Evolutionary conservation across 192 early-diverging fungal genomes (phyloP), one percentile per base, ranked within the genome.

Genomic region (Radiomyces spectabilis): DNA sequence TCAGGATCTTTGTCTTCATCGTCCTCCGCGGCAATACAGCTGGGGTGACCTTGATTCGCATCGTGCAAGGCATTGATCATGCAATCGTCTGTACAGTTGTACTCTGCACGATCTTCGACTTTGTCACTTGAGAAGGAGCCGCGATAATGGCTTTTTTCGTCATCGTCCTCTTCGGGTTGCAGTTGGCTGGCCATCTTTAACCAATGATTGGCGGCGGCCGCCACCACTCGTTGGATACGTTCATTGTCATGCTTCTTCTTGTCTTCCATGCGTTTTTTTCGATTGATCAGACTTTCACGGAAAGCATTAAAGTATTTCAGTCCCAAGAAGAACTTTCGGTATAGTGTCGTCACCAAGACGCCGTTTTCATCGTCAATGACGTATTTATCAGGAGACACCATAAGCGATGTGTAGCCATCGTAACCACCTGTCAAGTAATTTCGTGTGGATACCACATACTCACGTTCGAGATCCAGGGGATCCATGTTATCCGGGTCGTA

Each of bases 351-450:
- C 18, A 84, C 65, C 6, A 75, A 58, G 19, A 86, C 63, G 3
- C 84, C 82, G 53, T 71, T 76, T 42, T 85, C 84, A 30, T 84
- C 74, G 47, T 84, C 84, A 2, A 86, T 63, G 2, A 86, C 9
- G 24, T 63, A 47, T 42, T 80, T 56, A 29, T 75, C 67, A 6
- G 61, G 59, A 4, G 61, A 54, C 15, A 54, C 37, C 12, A 53
- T 67, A 19, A 86, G 53, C 8, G 66, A 55, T 1, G 50, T 61
- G 51, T 73, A 86, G 1, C 84, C 84, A 48, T 86, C 84, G 51
- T 78, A 74, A 1, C 84, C 84, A 3, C 53, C 51, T 51, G 79
- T 80, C 73, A 86, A 66, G 61, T 86, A 85, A 44, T 69, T 51
- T 13, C 84, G 68, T 8, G 82, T 82, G n/a, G 68, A 76, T 9